Conservation (phyloP, 108 stramenopile species). For the Pelagomonas calceolata region DNA sequence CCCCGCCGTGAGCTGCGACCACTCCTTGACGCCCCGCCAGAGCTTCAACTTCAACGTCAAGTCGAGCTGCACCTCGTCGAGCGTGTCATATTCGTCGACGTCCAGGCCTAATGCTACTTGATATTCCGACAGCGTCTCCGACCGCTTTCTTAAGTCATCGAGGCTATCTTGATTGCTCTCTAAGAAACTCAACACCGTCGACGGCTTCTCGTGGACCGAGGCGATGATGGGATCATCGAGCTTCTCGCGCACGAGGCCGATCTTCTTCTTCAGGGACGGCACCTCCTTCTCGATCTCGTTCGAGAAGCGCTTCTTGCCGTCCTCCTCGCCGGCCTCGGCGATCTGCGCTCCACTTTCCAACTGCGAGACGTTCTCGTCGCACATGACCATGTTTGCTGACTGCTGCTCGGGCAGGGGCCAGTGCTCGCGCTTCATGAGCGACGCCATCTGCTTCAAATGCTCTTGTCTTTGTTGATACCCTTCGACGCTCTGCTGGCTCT, state of each 20-base stretch:
- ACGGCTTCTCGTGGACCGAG: slow-evolving; percentile 22
- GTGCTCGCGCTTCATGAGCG: slow-evolving; percentile 28
- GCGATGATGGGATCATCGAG: slow-evolving; percentile 39
- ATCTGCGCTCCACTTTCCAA: slow-evolving; percentile 35
- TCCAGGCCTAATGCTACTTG: slow-evolving; percentile 28
- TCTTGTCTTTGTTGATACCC: background rate
- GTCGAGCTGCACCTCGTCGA: slow-evolving; percentile 45
- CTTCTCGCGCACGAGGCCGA: slow-evolving; percentile 33
- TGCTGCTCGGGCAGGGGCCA: slow-evolving; percentile 46
- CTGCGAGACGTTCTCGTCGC: slow-evolving; percentile 30
- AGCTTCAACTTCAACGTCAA: slow-evolving; percentile 40
- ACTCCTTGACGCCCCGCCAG: slow-evolving; percentile 45
- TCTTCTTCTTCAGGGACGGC: slow-evolving; percentile 22
- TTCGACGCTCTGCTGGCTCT: slow-evolving; percentile 16
- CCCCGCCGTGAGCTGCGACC: slow-evolving; percentile 23
- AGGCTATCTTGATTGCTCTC: slow-evolving; percentile 21
- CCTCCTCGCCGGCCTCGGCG: slow-evolving; percentile 41
- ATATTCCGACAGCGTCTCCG: slow-evolving; percentile 40
- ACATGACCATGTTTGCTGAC: slow-evolving; percentile 36
- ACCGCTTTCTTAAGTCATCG: slow-evolving; percentile 25
- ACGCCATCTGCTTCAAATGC: slow-evolving; percentile 28
- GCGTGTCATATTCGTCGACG: slow-evolving; percentile 42
- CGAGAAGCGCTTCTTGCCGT: slow-evolving; percentile 41
- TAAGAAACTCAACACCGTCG: slow-evolving; percentile 33
- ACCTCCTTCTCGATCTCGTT: slow-evolving; percentile 31